Evolutionary conservation across 306 rosid species (phyloP), one percentile per base, ranked within the genome.

Genomic region (Sphenostylis stenocarpa): DNA sequence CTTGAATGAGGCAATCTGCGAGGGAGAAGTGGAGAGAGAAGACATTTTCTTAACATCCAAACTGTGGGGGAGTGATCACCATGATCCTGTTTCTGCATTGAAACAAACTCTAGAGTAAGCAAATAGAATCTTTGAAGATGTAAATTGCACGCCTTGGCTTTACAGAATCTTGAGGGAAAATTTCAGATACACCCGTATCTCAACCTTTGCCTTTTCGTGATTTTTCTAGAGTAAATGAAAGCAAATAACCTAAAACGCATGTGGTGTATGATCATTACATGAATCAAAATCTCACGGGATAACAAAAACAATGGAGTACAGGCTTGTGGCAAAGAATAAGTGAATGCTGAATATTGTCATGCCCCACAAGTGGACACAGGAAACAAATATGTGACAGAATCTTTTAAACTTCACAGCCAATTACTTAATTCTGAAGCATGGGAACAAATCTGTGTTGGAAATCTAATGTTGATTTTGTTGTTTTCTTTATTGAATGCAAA

Each of bases 21-120:
- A 71, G 20, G 78, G 85, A 72, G 66, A 44, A 43, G 66, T 90
- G 3, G 80, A 82, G 5, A 87, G 98, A 69, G 84, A 88, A 21
- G 93, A 89, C 75, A 78, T 92, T 61, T 94, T 91, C 85, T 82
- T 94, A 51, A 94, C 97, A 24, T 91, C 98, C 0, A 94, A 94
- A 74, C 83, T 94, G 6, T 94, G 98, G 98, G 90, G 96, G 3
- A 89, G 93, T 71, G 94, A 91, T 80, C 98, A 94, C 82, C 93
- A 94, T 78, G 93, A 94, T 76, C 98, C 98, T 79, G 88, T 94
- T 78, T 89, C 91, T 38, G 98, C 91, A 23, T 86, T 91, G 64
- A 85, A 81, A 31, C 86, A 68, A 70, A 90, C 96, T 73, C 81
- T 93, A 34, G 31, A 80, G 98, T 93, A 90, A 81, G 80, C 21